Percentiles rank a stretch among this genome's conserved stretches.
Conservation (phyloP, 257 asterid genomes). For the Solanum tarapatanum region DNA sequence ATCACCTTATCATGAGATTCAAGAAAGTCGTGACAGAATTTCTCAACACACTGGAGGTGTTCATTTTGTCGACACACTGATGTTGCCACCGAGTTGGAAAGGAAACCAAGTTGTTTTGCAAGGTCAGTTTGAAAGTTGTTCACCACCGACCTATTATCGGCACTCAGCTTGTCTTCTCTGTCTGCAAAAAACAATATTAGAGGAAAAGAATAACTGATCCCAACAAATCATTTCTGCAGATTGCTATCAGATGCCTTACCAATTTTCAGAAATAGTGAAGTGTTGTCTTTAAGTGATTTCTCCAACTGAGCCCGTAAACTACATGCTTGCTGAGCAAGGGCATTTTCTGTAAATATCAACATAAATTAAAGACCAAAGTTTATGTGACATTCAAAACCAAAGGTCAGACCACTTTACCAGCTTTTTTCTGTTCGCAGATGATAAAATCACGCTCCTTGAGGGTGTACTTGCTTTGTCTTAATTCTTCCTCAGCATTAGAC, state of each 20-base stretch:
- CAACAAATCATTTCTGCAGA: background rate
- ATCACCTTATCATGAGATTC: constrained; percentile 57
- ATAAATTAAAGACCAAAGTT: background rate
- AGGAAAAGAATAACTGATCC: constrained; percentile 3
- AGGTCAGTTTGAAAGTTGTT: constrained; percentile 56
- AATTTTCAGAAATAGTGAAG: constrained; percentile 54
- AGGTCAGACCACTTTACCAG: constrained; percentile 21
- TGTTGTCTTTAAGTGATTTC: constrained; percentile 53
- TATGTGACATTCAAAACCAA: background rate
- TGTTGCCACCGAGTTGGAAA: constrained; percentile 38
- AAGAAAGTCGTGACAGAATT: constrained; percentile 46
- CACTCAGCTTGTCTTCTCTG: constrained; percentile 62
- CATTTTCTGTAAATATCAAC: constrained; percentile 42
- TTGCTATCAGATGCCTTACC: constrained; percentile 19
- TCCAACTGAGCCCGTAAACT: constrained; percentile 72
- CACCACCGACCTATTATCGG: constrained; percentile 53
- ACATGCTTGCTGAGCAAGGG: constrained; percentile 73
- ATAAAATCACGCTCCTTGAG: constrained; percentile 64
- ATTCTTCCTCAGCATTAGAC: constrained; percentile 50
- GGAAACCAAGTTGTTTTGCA: constrained; percentile 44
- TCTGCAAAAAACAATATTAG: constrained; percentile 24
- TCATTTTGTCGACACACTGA: constrained; percentile 57
- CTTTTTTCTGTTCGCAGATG: constrained; percentile 70
- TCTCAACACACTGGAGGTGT: constrained; percentile 53
- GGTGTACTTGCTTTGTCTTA: constrained; percentile 41